Conservation (phyloP, 352 stramenopile species). For the Blastocystis sp. region DNA sequence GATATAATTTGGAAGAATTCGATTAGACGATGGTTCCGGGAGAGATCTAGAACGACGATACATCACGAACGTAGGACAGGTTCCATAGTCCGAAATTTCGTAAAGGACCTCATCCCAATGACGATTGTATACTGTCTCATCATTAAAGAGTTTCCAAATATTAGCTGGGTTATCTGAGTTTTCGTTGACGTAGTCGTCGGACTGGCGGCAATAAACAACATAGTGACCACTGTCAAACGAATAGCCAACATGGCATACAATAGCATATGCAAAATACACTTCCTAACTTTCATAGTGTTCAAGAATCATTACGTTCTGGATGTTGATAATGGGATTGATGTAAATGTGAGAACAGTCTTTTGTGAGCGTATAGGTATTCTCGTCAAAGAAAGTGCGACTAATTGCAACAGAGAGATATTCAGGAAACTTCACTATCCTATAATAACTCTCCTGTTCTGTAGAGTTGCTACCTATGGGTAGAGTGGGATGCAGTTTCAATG, state of each 20-base stretch:
- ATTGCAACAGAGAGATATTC: background rate
- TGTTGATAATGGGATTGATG: background rate
- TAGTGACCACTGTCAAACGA: slow-evolving; percentile 50
- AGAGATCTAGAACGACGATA: background rate
- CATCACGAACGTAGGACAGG: background rate
- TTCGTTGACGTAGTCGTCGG: background rate
- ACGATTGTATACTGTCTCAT: background rate
- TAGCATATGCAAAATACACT: background rate
- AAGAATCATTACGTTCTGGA: background rate
- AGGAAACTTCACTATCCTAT: background rate
- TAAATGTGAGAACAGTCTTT: slow-evolving; percentile 16
- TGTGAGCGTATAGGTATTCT: background rate
- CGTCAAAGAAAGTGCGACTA: slow-evolving; percentile 21
- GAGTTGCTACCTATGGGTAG: too few relatives aligned
- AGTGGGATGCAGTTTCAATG: background rate
- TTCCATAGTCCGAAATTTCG: slow-evolving; percentile 14
- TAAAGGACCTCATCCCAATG: background rate
- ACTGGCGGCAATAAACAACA: slow-evolving; percentile 18
- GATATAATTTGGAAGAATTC: background rate
- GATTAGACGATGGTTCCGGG: background rate
- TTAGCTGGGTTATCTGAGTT: background rate
- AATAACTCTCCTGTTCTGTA: too few relatives aligned
- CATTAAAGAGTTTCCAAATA: slow-evolving; percentile 35
- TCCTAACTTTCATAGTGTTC: background rate
- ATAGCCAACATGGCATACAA: slow-evolving; percentile 24